These are phyloP conservation scores for Astrothelium macrocarpum DNA, from an alignment of 495 filamentous ascomycete genomes.

Conservation along the genomic window DNA sequence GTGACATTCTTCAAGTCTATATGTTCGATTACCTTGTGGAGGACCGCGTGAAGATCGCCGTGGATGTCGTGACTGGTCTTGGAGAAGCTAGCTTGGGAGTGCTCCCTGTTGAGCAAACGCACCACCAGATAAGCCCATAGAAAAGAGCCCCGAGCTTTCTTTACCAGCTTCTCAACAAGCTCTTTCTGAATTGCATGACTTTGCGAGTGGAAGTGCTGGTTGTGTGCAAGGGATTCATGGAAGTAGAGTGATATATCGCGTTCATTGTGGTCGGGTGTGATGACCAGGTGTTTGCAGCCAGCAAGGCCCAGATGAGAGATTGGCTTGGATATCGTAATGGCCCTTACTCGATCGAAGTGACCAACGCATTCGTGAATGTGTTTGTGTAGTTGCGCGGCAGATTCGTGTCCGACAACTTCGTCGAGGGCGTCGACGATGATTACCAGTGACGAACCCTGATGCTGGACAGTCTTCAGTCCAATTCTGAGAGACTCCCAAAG, in stretches of 20 bases:
- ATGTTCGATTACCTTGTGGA: background rate
- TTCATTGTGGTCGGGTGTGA: background rate
- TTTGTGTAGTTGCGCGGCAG: background rate
- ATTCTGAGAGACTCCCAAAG: background rate
- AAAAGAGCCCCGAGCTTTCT: background rate
- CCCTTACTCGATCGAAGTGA: background rate
- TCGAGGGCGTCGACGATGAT: slow-evolving; percentile 1
- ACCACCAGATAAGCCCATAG: background rate
- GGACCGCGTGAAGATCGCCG: background rate
- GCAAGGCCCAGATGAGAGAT: slow-evolving; percentile 3
- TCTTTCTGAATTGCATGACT: background rate
- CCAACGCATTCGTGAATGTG: background rate
- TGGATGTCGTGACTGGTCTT: background rate
- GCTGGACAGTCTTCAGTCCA: background rate
- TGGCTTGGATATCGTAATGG: background rate
- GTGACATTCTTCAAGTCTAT: background rate
- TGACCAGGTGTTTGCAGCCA: background rate
- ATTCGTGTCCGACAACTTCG: background rate
- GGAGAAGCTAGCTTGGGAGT: background rate
- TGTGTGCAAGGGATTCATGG: background rate
- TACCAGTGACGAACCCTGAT: background rate
- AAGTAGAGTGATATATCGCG: background rate
- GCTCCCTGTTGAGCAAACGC: background rate
- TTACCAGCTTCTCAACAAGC: background rate
- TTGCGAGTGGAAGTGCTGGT: background rate